Conservation (phyloP, 2,329 filamentous ascomycete genomes). For the Cadophora sp. region DNA sequence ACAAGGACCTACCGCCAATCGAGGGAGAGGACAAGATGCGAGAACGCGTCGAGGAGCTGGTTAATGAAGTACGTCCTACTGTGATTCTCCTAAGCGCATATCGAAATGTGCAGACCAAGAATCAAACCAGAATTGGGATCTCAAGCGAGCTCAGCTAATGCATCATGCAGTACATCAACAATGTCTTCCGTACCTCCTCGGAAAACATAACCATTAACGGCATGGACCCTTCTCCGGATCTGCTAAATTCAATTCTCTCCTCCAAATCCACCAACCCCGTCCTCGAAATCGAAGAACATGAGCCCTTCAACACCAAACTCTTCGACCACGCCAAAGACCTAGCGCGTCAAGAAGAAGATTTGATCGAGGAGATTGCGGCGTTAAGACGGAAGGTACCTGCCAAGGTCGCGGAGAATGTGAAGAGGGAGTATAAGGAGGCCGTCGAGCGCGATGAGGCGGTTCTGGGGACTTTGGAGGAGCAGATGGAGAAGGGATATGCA, state of each 20-base stretch:
- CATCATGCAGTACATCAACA: conserved; percentile 61
- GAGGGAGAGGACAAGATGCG: conserved; percentile 65
- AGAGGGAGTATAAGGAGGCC: conserved; percentile 32
- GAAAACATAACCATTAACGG: conserved; percentile 70
- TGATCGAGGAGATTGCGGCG: conserved; percentile 67
- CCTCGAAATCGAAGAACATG: conserved; percentile 53
- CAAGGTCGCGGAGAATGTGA: conserved; percentile 33
- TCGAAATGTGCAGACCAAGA: no score
- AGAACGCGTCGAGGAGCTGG: conserved; percentile 63
- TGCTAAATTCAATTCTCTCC: conserved; percentile 45
- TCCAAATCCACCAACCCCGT: conserved; percentile 28
- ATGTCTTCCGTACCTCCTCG: conserved; percentile 63
- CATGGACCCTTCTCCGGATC: conserved; percentile 48
- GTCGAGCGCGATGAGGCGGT: conserved; percentile 35
- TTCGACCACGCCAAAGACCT: conserved; percentile 65
- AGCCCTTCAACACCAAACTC: conserved; percentile 65
- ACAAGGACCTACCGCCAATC: conserved; percentile 71
- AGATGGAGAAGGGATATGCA: conserved; percentile 25
- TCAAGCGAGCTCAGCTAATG: not conserved
- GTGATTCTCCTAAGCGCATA: not conserved
- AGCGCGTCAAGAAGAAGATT: conserved; percentile 66
- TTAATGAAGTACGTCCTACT: conserved; percentile 58
- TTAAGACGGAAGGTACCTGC: conserved; percentile 37
- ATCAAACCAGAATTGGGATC: not conserved
- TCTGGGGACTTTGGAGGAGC: conserved; percentile 29